phyloP scores from a whole-genome alignment of 192 early-diverging fungal species.

The Podila epigama region DNA sequence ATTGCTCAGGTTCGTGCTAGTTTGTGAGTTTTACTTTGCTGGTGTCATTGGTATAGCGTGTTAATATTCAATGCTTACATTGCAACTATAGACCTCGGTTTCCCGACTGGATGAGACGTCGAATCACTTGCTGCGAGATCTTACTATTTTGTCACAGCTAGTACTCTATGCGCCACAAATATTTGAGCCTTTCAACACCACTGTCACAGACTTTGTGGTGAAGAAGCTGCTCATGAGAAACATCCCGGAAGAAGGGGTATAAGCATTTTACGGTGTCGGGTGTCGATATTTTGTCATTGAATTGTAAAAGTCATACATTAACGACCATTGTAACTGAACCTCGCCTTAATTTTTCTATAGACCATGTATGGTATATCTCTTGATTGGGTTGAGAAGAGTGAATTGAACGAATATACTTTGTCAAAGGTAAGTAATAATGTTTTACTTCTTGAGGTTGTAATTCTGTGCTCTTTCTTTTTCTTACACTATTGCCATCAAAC shows the following conservation, averaged over 20 bases:
- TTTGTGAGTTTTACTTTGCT: too few relatives aligned
- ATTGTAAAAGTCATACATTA: too few relatives aligned
- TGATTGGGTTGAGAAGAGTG: constrained; percentile 73
- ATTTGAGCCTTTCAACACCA: constrained; percentile 61
- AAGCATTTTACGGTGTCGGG: background rate
- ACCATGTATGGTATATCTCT: constrained; percentile 24
- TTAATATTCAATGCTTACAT: too few relatives aligned
- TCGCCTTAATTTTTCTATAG: constrained; percentile 11
- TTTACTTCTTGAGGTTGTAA: too few relatives aligned
- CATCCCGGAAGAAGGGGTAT: constrained; percentile 34
- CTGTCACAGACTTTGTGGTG: constrained; percentile 65
- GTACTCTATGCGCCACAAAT: constrained; percentile 61
- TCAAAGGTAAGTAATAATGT: constrained; percentile 55
- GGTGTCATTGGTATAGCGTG: too few relatives aligned
- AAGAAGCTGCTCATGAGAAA: constrained; percentile 63
- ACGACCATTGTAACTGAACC: too few relatives aligned
- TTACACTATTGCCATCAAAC: constrained; percentile 25
- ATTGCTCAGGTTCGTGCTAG: constrained; percentile 56
- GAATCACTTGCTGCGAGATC: constrained; percentile 48
- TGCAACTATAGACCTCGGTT: constrained; percentile 3
- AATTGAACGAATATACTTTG: constrained; percentile 63
- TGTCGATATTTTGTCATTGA: too few relatives aligned
- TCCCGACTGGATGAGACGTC: constrained; percentile 35
- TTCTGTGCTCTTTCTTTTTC: background rate
- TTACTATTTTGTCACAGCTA: constrained; percentile 68